Conservation (phyloP, 2,329 filamentous ascomycete species). For the Colletotrichum lini region DNA sequence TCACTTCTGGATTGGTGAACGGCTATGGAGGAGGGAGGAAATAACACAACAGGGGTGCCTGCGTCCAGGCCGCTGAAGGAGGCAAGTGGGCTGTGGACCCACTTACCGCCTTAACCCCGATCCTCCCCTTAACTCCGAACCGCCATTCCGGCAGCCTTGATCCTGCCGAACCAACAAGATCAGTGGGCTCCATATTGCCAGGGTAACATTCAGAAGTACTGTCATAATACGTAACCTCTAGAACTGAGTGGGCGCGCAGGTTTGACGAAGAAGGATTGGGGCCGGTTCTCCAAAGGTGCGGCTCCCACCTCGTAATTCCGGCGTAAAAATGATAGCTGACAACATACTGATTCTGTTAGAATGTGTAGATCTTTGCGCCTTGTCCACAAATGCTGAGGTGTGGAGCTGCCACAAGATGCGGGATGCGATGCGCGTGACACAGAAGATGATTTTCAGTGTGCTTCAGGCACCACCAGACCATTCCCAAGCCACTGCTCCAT, state of each 20-base stretch:
- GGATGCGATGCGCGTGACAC: not conserved
- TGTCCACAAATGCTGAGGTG: not conserved
- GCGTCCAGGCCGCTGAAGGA: too few species aligned
- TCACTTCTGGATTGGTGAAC: too few species aligned
- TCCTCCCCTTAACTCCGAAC: too few species aligned
- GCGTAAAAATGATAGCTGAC: too few species aligned
- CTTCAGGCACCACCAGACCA: not conserved
- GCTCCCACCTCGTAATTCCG: not conserved
- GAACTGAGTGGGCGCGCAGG: not conserved
- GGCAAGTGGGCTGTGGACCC: too few species aligned
- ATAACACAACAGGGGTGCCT: too few species aligned
- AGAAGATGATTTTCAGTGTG: not conserved
- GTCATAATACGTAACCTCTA: not conserved
- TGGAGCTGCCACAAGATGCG: not conserved
- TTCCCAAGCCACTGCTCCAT: not conserved
- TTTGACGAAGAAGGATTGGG: not conserved
- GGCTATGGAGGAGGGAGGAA: too few species aligned
- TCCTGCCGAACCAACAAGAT: too few species aligned
- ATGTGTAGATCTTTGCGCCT: not conserved
- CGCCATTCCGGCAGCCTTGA: too few species aligned
- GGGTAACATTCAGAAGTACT: conserved; percentile 1
- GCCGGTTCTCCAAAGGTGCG: not conserved
- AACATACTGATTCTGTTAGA: not conserved
- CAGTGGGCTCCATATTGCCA: not conserved
- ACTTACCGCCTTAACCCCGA: too few species aligned